Evolutionary conservation across 73 alveolate species (phyloP).

Genomic region (Paraurostyla sp.): DNA sequence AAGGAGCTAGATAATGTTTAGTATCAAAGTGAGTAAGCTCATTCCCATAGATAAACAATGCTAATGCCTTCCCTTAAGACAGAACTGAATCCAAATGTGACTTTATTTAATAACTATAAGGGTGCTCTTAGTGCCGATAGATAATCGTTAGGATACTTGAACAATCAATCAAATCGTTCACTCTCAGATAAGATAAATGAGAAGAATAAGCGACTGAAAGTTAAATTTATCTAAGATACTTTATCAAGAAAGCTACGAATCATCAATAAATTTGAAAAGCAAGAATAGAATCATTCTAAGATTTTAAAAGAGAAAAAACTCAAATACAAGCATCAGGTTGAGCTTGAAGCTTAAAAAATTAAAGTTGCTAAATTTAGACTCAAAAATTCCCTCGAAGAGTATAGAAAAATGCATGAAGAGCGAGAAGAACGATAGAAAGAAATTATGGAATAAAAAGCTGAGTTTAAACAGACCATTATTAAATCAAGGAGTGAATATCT

Average conservation of each 20-base stretch:
- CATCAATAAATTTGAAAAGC: constrained; percentile 8
- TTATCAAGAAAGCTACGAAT: neutral
- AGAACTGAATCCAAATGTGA: too few relatives aligned
- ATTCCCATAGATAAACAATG: too few relatives aligned
- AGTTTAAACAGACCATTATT: constrained; percentile 2
- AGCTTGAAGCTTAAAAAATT: neutral
- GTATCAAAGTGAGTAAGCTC: neutral
- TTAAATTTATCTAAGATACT: neutral
- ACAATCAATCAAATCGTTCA: neutral
- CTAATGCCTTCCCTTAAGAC: too few relatives aligned
- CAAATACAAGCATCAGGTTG: neutral
- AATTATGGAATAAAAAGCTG: constrained; percentile 8
- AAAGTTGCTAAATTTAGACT: neutral
- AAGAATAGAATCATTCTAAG: constrained; percentile 1
- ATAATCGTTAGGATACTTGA: too few relatives aligned
- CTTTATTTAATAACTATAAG: neutral
- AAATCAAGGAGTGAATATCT: constrained; percentile 28
- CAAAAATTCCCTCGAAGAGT: neutral
- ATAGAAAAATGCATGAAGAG: constrained; percentile 14
- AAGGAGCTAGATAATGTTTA: constrained; percentile 7
- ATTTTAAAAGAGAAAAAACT: neutral
- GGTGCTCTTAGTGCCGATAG: neutral
- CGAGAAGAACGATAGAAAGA: neutral
- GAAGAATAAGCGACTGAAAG: neutral
- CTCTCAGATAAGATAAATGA: neutral